Evolutionary conservation across 768 basidiomycete genomes (phyloP).

Genomic region (Russula vinacea): DNA sequence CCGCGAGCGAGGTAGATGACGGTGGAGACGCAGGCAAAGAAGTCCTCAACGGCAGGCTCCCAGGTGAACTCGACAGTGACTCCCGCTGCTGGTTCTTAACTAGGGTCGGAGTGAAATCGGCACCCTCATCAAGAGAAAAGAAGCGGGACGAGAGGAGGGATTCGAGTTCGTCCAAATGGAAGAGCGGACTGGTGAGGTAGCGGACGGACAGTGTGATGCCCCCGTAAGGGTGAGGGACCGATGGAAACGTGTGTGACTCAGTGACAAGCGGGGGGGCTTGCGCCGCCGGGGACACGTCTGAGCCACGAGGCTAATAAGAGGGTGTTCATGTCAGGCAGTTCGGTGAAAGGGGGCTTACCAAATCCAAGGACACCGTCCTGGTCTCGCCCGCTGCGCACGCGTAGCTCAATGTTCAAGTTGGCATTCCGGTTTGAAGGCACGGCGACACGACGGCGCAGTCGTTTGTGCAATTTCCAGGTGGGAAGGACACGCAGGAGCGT

Average conservation of each 20-base stretch:
- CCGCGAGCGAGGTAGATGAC: slow-evolving; percentile 38
- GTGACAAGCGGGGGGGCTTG: slow-evolving; percentile 45
- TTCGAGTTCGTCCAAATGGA: slow-evolving; percentile 74
- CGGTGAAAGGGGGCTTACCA: slow-evolving; percentile 35
- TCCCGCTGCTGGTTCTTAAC: slow-evolving; percentile 61
- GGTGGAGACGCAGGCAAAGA: slow-evolving; percentile 50
- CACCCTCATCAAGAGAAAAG: slow-evolving; percentile 61
- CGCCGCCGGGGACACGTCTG: slow-evolving; percentile 44
- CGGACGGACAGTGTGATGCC: slow-evolving; percentile 57
- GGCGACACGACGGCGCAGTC: slow-evolving; percentile 45
- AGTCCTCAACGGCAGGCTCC: slow-evolving; percentile 42
- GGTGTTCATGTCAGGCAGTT: slow-evolving; percentile 10
- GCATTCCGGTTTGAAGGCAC: slow-evolving; percentile 39
- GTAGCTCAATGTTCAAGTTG: slow-evolving; percentile 49
- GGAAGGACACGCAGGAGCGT: slow-evolving; percentile 71
- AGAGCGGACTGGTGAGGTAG: slow-evolving; percentile 65
- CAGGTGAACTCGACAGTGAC: slow-evolving; percentile 46
- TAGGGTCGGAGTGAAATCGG: slow-evolving; percentile 69
- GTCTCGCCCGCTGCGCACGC: slow-evolving; percentile 37
- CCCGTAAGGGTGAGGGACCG: slow-evolving; percentile 67
- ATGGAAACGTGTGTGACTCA: slow-evolving; percentile 57
- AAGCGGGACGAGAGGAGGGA: slow-evolving; percentile 71
- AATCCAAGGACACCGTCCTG: slow-evolving; percentile 39
- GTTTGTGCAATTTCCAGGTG: slow-evolving; percentile 69
- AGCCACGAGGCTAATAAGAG: slow-evolving; percentile 28